phyloP scores from a whole-genome alignment of 805 yeast genomes.

The Schizosaccharomyces osmophilus region DNA sequence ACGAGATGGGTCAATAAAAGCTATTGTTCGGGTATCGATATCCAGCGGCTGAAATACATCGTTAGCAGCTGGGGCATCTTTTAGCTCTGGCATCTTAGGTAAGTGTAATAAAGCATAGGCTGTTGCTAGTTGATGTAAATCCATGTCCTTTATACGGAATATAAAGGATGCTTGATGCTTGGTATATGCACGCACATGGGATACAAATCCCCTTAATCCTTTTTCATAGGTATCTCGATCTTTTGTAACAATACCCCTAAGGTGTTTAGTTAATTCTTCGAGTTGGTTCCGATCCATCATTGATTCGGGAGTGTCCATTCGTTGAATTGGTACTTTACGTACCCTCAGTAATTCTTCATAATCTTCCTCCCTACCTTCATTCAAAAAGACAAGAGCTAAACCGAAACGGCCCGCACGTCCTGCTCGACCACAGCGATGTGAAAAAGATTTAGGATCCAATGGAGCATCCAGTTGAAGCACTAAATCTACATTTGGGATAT shows the following conservation, averaged over 20 bases:
- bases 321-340: conserved; percentile 30
- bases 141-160: conserved; percentile 47
- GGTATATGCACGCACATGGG: conserved; percentile 57
- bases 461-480: conserved; percentile 94
- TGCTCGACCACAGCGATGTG: conserved; percentile 87
- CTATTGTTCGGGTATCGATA: not conserved
- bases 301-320: conserved; percentile 10
- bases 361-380: conserved; percentile 54
- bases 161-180: conserved; percentile 77
- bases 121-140: conserved; percentile 45
- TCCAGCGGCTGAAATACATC: not conserved
- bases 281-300: conserved; percentile 6
- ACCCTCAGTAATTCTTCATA: conserved; percentile 61
- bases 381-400: conserved; percentile 48
- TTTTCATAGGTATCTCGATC: conserved; percentile 65
- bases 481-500: conserved; percentile 79
- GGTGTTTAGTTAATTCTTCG: conserved; percentile 5
- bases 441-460: conserved; percentile 67
- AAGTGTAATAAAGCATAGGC: conserved; percentile 60
- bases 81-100: conserved; percentile 85
- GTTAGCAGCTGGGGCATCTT: conserved; percentile 12
- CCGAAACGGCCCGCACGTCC: conserved; percentile 81
- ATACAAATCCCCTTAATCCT: conserved; percentile 59
- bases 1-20: not conserved
- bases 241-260: conserved; percentile 32